Base-by-base conservation (phyloP, 2,329 filamentous ascomycete species). In the Alternaria gaisen region DNA sequence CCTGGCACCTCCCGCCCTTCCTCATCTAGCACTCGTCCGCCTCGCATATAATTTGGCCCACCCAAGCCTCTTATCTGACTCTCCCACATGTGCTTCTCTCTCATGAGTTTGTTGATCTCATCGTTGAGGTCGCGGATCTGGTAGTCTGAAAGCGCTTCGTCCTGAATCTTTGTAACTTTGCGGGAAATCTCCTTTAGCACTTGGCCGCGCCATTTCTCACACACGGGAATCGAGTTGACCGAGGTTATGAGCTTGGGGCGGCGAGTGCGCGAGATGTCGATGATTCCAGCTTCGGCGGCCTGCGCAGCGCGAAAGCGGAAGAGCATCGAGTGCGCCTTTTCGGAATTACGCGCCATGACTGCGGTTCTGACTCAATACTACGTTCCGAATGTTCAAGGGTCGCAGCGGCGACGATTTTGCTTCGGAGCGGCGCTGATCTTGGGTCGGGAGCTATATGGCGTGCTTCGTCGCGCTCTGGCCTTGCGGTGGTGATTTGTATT, bases 301-400 rank as follows among this genome's bases (percentile, higher is more conserved):
- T 98, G 95, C 72, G 94, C 92, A 76, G 97, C 95, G 80, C 95
- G 93, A 85, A 99, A 99, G 85, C 95, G 94, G 84, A 97, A 99
- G 80, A 99, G 94, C 94, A 99, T 99, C 48, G 94, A 97, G 85
- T 99, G 95, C 75, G 95, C 94, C 81, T 98, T 99, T 86, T 98
- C 94, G 46, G 92, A 94, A 81, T 98, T 97, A 77, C 94, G 94
- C 76, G 94, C 94, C 94, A 77, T 75, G 68, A 48, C 72, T 72
- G 68, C 58, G 67, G 66, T 59, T 50, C 61, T 67, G 59, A 40
- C 24, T 26, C 38, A 18, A 34, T 50, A 28, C 20, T 40, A 22
- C 28, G 14, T 54, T 55, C 9, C 9, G 8, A 32, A 36, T 53
- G 36, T 53, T 53, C 47, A 30, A 20, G 42, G 41, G 20, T 46